Evolutionary conservation across 768 basidiomycete genomes (phyloP), one percentile per base, ranked within the genome.

Genomic region (Mycena polygramma): DNA sequence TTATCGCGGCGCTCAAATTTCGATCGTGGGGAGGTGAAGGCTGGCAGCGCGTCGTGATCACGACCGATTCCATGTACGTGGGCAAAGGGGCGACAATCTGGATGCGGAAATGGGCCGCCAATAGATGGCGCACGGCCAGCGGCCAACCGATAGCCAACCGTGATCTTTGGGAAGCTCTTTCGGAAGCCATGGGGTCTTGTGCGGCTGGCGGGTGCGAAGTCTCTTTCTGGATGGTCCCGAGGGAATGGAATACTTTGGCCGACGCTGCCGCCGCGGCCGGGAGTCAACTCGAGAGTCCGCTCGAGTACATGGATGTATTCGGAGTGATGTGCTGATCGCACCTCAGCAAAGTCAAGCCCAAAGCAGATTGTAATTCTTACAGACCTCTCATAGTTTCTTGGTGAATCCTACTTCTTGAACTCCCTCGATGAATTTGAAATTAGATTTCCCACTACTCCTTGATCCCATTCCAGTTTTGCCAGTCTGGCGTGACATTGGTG

Each of bases 51-150:
- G 66, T 82, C 60, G 77, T 80, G 13, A 68, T 82, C 52, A 79
- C 78, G 20, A 77, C 77, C 14, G 77, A 82, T 67, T 74, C 76
- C 20, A 75, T 79, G 61, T 82, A 81, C 69, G 74, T 82, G 48
- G 75, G 77, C 39, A 55, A 66, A 10, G 80, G 80, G 3, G 74
- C 75, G 26, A 75, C 75, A 45, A 57, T 71, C 49, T 73, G 75
- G 68, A 55, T 76, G 22, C 59, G 57, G 7, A 70, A 49, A 4
- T 82, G 81, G 81, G 71, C 61, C 24, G 36, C 45, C 52, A 45
- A 70, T 53, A 72, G 70, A 14, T 73, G 83, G 77, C 57, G 53
- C 54, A 79, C 49, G 13, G 49, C 22, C 26, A 41, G 49, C 9
- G 73, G 77, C n/a, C 67, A 41, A 2, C 57, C 68, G 15, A 73